These are phyloP conservation scores for Pelargonium cotyledonis DNA, from an alignment of 441 rosid genomes.

Conservation along the genomic window DNA sequence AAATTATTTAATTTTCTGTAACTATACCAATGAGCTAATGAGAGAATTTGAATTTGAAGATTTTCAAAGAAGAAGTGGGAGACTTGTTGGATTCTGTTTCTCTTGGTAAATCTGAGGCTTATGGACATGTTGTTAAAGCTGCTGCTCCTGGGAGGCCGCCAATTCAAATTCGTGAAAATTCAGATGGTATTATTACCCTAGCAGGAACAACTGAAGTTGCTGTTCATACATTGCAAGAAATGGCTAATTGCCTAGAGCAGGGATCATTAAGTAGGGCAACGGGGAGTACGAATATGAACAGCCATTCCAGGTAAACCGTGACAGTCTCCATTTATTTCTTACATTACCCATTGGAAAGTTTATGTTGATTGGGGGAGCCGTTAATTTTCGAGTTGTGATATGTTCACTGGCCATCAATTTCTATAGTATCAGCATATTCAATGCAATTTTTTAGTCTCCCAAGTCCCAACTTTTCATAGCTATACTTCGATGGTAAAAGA, in stretches of 20 bases:
- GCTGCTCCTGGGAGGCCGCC: slow-evolving; percentile 38
- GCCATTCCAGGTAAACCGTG: slow-evolving; percentile 45
- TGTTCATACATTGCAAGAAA: slow-evolving; percentile 45
- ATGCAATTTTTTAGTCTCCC: not conserved
- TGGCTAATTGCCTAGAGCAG: slow-evolving; percentile 58
- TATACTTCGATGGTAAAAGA: not conserved
- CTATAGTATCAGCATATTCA: not conserved
- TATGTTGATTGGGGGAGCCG: not conserved
- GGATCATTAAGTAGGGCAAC: slow-evolving; percentile 57
- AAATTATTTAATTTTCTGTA: not conserved
- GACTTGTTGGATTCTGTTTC: slow-evolving; percentile 51
- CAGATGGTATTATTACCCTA: slow-evolving; percentile 56
- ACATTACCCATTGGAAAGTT: not conserved
- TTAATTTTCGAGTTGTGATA: too few relatives aligned
- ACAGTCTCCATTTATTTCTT: slow-evolving; percentile 4
- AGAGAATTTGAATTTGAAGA: slow-evolving; percentile 35
- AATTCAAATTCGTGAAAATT: slow-evolving; percentile 62
- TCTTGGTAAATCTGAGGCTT: slow-evolving; percentile 31
- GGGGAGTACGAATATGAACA: slow-evolving; percentile 63
- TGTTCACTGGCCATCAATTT: not conserved
- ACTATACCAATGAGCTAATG: slow-evolving; percentile 13
- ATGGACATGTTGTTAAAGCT: slow-evolving; percentile 44
- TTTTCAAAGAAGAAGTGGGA: slow-evolving; percentile 62
- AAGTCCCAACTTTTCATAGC: slow-evolving; percentile 1
- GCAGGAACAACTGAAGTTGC: slow-evolving; percentile 56